Percentiles rank a stretch among this genome's conserved stretches.
Evolutionary conservation across 805 yeast species (phyloP).

Genomic region (Candida schatavii): DNA sequence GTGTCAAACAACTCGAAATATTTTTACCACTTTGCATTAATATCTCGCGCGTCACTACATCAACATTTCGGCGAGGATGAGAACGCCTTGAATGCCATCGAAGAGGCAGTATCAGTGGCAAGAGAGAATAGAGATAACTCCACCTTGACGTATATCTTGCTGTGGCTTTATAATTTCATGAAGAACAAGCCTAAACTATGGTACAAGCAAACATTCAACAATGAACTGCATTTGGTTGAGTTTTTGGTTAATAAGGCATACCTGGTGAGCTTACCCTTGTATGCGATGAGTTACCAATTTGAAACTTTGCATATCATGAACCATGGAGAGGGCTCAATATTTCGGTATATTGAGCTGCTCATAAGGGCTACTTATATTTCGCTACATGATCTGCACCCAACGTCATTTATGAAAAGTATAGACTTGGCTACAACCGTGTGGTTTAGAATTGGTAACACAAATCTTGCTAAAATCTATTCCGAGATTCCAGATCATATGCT

Average conservation of each 20-base stretch:
- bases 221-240: slow-evolving; percentile 64
- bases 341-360: slow-evolving; percentile 50
- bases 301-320: slow-evolving; percentile 56
- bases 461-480: slow-evolving; percentile 46
- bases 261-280: slow-evolving; percentile 45
- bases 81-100: slow-evolving; percentile 74
- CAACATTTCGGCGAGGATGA: slow-evolving; percentile 62
- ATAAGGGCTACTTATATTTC: slow-evolving; percentile 56
- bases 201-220: slow-evolving; percentile 43
- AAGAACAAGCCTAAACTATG: slow-evolving; percentile 61
- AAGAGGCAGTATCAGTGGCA: slow-evolving; percentile 85
- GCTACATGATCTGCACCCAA: slow-evolving; percentile 42
- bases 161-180: slow-evolving; percentile 73
- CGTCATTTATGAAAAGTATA: slow-evolving; percentile 45
- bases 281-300: slow-evolving; percentile 62
- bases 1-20: slow-evolving; percentile 61
- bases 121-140: slow-evolving; percentile 76
- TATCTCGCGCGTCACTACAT: slow-evolving; percentile 69
- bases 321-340: slow-evolving; percentile 45
- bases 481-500: slow-evolving; percentile 34
- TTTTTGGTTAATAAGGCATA: slow-evolving; percentile 57
- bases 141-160: slow-evolving; percentile 67
- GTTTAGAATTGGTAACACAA: slow-evolving; percentile 50
- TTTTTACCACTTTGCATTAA: slow-evolving; percentile 73
- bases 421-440: slow-evolving; percentile 46